Conservation (phyloP, 345 rosid genomes). For the Eutrema heterophyllum region DNA sequence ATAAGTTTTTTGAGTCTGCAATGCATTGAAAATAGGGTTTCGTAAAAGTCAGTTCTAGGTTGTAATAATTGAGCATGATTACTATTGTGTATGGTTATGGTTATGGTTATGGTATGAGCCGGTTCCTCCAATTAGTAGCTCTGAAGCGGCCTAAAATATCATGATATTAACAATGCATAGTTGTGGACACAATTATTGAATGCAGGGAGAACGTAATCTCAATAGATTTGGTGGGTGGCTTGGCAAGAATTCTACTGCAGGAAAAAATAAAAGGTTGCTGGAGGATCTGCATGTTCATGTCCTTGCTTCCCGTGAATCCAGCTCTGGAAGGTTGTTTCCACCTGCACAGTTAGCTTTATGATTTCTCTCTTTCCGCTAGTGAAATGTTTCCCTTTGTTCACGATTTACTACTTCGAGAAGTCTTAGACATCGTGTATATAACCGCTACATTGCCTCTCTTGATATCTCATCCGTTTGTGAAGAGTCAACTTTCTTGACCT, state of each 20-base stretch:
- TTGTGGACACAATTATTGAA: constrained; percentile 12
- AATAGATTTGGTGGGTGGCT: constrained; percentile 98
- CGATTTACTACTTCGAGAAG: background rate
- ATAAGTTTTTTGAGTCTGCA: constrained; percentile 10
- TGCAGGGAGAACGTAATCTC: constrained; percentile 93
- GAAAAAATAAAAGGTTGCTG: constrained; percentile 82
- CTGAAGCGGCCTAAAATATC: background rate
- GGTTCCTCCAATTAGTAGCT: constrained; percentile 9
- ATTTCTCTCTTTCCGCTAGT: constrained; percentile 8
- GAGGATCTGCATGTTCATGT: constrained; percentile 90
- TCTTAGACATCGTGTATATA: background rate
- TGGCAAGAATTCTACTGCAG: constrained; percentile 85
- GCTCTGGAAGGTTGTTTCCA: constrained; percentile 64
- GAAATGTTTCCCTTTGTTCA: background rate
- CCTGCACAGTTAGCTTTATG: background rate
- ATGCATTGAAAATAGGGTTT: constrained; percentile 1
- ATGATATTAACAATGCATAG: constrained; percentile 6
- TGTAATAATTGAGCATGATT: constrained; percentile 1
- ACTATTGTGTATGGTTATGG: background rate
- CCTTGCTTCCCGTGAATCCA: constrained; percentile 88
- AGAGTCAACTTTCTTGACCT: background rate
- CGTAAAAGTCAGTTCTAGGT: background rate
- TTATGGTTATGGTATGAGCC: constrained; percentile 10
- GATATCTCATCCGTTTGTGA: constrained; percentile 6
- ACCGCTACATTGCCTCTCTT: background rate